Percentiles rank a stretch among this genome's conserved stretches.
Conservation (phyloP, 208 protist genomes). For the Porcisia hertigi region DNA sequence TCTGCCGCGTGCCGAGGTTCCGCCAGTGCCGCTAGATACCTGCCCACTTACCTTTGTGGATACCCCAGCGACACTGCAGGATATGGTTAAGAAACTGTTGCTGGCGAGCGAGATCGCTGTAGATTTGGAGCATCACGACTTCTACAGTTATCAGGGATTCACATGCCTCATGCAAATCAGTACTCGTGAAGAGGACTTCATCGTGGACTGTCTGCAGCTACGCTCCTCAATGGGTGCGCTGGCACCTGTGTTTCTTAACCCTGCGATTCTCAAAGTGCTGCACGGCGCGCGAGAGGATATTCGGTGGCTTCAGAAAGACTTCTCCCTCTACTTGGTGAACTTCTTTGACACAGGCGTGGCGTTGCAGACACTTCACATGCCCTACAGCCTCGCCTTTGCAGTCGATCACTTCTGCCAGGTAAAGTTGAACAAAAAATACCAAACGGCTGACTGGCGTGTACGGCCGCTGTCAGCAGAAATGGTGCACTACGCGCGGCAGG, state of each 20-base stretch:
- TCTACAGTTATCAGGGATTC: slow-evolving; percentile 96
- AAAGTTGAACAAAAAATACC: slow-evolving; percentile 96
- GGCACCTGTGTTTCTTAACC: slow-evolving; percentile 91
- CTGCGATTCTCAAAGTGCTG: slow-evolving; percentile 96
- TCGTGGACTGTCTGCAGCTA: slow-evolving; percentile 97
- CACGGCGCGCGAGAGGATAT: slow-evolving; percentile 97
- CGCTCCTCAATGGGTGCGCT: slow-evolving; percentile 89
- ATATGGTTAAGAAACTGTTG: slow-evolving; percentile 49
- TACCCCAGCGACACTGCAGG: slow-evolving; percentile 51
- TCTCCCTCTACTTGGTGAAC: slow-evolving; percentile 98
- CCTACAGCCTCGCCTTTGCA: slow-evolving; percentile 93
- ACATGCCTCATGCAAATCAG: slow-evolving; percentile 99
- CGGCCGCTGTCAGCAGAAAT: slow-evolving; percentile 97
- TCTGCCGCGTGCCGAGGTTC: slow-evolving; percentile 49
- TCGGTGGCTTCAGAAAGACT: slow-evolving; percentile 98
- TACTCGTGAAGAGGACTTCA: slow-evolving; percentile 94
- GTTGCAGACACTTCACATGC: slow-evolving; percentile 92
- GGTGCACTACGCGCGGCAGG: slow-evolving; percentile 96
- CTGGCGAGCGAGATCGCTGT: slow-evolving; percentile 90
- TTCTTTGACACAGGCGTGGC: slow-evolving; percentile 98
- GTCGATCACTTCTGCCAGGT: slow-evolving; percentile 95
- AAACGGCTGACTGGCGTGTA: slow-evolving; percentile 98
- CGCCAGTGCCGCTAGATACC: slow-evolving; percentile 58
- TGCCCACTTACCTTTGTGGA: slow-evolving; percentile 80
- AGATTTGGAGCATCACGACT: slow-evolving; percentile 95